Evolutionary conservation across 768 basidiomycete genomes (phyloP).

Genomic region (Tephrocybe sp.): DNA sequence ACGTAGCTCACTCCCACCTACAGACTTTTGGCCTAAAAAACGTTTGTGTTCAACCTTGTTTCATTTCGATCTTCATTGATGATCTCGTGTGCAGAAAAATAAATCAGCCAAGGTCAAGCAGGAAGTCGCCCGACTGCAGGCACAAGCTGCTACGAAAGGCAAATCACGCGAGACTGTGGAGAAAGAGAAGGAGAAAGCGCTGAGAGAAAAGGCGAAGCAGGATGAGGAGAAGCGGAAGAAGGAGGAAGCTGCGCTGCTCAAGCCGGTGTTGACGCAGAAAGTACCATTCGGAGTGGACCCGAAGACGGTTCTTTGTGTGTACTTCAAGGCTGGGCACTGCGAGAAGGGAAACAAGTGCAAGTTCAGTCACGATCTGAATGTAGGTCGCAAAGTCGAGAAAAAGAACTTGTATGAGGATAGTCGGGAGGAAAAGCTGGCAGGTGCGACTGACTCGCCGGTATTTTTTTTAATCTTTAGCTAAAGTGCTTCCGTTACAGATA

Average conservation of each 20-base stretch:
- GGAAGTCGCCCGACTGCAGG: conserved; percentile 75
- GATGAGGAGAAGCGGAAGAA: conserved; percentile 83
- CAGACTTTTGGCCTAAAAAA: conserved; percentile 25
- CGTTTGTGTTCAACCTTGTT: conserved; percentile 6
- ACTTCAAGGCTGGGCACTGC: conserved; percentile 88
- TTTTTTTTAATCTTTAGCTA: not conserved
- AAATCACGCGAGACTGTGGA: conserved; percentile 78
- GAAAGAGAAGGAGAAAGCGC: conserved; percentile 82
- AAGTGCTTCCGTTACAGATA: conserved; percentile 50
- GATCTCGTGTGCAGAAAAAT: conserved; percentile 66
- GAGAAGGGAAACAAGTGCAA: conserved; percentile 96
- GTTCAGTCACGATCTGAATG: conserved; percentile 91
- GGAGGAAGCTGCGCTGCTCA: conserved; percentile 82
- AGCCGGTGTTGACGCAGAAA: conserved; percentile 78
- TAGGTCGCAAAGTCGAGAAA: conserved; percentile 92
- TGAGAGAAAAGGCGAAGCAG: conserved; percentile 68
- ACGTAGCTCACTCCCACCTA: conserved; percentile 2
- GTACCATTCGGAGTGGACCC: conserved; percentile 96
- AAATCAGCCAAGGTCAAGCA: conserved; percentile 92
- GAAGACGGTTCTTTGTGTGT: conserved; percentile 89
- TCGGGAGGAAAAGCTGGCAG: conserved; percentile 75
- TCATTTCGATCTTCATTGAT: conserved; percentile 9
- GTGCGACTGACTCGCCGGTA: conserved; percentile 35
- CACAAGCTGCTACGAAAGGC: conserved; percentile 69
- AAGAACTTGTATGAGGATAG: conserved; percentile 90